Conservation (phyloP, 2,329 filamentous ascomycete species). For the Pseudopyricularia javanii region DNA sequence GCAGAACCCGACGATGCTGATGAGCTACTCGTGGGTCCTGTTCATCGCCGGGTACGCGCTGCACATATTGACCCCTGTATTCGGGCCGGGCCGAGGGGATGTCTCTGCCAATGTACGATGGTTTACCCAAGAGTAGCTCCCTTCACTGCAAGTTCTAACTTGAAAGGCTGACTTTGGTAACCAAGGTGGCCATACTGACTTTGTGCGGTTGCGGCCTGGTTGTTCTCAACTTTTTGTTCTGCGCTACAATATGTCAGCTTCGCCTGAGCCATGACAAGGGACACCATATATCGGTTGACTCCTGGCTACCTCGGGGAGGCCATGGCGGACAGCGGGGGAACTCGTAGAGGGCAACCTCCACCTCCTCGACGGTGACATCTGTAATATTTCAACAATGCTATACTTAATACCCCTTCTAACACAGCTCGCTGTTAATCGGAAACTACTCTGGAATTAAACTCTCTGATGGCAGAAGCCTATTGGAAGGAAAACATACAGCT, state of each 20-base stretch:
- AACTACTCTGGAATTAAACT: no score
- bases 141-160: not conserved
- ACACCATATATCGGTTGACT: not conserved
- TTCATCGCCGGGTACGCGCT: constrained; percentile 3
- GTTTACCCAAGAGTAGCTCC: no score
- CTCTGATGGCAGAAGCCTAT: no score
- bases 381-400: no score
- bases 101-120: not conserved
- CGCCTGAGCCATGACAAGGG: not conserved
- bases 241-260: constrained; percentile 1
- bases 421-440: no score
- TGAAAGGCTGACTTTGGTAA: not conserved
- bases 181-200: constrained; percentile 1
- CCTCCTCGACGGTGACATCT: no score
- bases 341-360: no score
- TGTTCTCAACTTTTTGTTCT: constrained; percentile 2
- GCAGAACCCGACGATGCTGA: constrained; percentile 4
- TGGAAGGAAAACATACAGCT: no score
- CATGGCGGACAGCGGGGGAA: not conserved
- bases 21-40: constrained; percentile 4
- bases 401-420: no score
- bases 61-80: constrained; percentile 2
- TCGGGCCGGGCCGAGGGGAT: not conserved
- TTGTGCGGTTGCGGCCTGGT: constrained; percentile 3
- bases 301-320: not conserved